These are phyloP conservation scores for Salicornia ramosissima DNA, from an alignment of 148 eudicot species.

Conservation along the genomic window DNA sequence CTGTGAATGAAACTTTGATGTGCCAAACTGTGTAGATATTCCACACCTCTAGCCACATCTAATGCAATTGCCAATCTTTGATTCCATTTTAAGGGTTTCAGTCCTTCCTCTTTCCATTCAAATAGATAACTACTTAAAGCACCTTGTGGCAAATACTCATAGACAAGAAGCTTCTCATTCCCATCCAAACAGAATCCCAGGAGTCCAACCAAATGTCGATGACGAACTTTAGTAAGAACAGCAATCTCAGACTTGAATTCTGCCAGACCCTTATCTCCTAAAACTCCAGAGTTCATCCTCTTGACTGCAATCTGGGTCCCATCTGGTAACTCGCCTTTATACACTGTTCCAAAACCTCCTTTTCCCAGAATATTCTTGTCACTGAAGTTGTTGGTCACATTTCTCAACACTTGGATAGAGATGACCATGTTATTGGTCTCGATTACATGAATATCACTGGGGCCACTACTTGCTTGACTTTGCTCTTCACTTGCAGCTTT, in stretches of 20 bases:
- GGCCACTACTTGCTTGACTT: conserved; percentile 45
- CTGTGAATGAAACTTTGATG: conserved; percentile 79
- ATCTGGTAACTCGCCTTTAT: conserved; percentile 64
- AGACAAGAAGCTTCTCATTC: conserved; percentile 68
- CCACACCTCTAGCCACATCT: conserved; percentile 86
- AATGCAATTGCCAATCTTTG: conserved; percentile 58
- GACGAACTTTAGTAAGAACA: conserved; percentile 67
- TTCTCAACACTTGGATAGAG: conserved; percentile 52
- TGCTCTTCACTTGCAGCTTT: conserved; percentile 36
- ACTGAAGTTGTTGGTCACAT: conserved; percentile 65
- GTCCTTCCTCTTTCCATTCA: conserved; percentile 50
- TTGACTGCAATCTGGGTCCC: conserved; percentile 76
- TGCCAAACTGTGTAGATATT: conserved; percentile 71
- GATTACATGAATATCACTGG: conserved; percentile 49
- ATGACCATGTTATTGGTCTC: conserved; percentile 56
- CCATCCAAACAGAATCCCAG: conserved; percentile 74
- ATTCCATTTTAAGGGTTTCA: conserved; percentile 68
- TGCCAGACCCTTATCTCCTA: conserved; percentile 60
- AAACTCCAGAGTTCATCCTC: conserved; percentile 65
- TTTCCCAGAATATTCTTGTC: conserved; percentile 52
- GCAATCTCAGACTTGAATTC: conserved; percentile 73
- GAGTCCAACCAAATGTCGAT: conserved; percentile 65
- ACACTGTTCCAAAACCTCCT: conserved; percentile 87
- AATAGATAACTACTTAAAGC: conserved; percentile 54
- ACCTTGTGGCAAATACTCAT: conserved; percentile 80